phyloP scores from a whole-genome alignment of 2,329 filamentous ascomycete species.

The Fonsecaea pugnacius region DNA sequence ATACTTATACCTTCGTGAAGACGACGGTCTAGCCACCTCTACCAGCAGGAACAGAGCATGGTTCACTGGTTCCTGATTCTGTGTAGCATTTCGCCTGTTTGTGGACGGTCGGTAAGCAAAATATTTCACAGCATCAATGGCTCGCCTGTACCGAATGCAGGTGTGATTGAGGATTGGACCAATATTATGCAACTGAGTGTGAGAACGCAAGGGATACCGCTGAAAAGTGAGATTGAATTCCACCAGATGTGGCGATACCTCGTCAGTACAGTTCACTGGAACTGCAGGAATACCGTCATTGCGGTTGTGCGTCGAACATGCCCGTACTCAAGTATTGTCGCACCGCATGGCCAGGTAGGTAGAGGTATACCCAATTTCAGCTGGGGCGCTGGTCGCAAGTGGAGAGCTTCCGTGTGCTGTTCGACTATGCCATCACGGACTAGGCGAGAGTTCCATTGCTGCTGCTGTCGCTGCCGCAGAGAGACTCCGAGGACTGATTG shows the following conservation, averaged over 20 bases:
- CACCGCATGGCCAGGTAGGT: background rate
- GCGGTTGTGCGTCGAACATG: background rate
- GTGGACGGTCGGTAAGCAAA: background rate
- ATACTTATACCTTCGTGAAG: constrained; percentile 2
- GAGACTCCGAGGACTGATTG: background rate
- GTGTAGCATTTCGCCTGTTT: background rate
- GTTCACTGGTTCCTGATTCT: constrained; percentile 10
- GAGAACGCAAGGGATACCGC: background rate
- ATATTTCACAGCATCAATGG: background rate
- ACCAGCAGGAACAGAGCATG: constrained; percentile 2
- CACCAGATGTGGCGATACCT: background rate
- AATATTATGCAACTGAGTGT: background rate
- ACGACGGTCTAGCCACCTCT: background rate
- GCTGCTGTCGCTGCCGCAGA: background rate
- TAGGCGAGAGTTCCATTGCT: background rate
- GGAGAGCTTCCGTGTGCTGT: background rate
- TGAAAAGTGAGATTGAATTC: background rate
- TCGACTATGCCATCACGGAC: background rate
- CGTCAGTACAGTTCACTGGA: background rate
- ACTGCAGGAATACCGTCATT: background rate
- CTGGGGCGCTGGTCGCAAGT: background rate
- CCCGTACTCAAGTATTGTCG: background rate
- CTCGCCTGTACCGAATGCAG: background rate
- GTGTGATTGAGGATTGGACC: background rate
- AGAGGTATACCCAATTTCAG: background rate